Base-by-base conservation (phyloP, 1,284 basidiomycete genomes). In the Peniophora sp. region DNA sequence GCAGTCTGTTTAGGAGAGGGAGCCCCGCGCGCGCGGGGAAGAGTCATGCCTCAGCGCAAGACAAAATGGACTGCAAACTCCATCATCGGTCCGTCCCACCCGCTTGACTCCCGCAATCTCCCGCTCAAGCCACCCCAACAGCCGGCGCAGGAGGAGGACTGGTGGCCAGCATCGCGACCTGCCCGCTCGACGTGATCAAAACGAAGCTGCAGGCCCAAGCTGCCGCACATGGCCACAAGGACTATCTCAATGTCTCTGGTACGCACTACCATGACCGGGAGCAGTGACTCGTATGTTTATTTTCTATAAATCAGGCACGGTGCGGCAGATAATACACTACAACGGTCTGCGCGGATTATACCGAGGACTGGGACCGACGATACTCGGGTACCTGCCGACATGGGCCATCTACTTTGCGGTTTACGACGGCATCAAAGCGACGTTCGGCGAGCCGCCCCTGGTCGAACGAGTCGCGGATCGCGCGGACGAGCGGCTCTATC, bases 401-500 rank as follows among this genome's bases (percentile, higher is more conserved):
- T 97, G 94, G 94, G 94, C 92, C 23, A 97, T 97, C 59, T 97
- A 97, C 68, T 97, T 97, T 66, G 85, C 92, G n/a, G 91, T 97
- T 17, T 97, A 97, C 69, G 94, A 97, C 70, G 82, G 88, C 53
- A 88, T 94, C 68, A 97, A 97, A 75, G 80, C 80, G 22, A 70
- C 75, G 34, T 84, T 94, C 61, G 89, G 90, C 39, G 81, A 84
- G 62, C 67, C 69, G 32, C 78, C 83, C 3, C 66, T 78, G 10
- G 58, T 52, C 23, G 45, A 58, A n/a, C 27, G 27, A 32, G 48
- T 55, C 46, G 62, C 57, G 15, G 53, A 59, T 47, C 41, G 35
- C 32, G 63, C 65, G 12, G 55, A 55, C 35, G 54, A 57, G 36
- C 70, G 74, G 53, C 69, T 89, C 49, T 88, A 88, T 60, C 87